Evolutionary conservation across 345 rosid genomes (phyloP).

Genomic region (Raphanus sativus): DNA sequence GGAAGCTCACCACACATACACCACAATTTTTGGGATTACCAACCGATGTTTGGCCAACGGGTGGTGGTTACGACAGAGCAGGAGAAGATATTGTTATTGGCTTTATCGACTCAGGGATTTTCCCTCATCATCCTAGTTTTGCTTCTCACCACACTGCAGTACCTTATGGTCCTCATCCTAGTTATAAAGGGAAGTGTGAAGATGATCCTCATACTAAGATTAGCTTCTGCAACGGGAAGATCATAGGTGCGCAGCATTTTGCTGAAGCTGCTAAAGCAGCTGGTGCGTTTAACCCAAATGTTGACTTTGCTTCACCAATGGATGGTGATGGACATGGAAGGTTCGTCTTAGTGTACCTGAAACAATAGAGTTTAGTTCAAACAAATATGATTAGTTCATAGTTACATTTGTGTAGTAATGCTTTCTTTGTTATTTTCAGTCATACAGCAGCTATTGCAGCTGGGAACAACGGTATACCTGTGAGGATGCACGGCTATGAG

Average conservation of each 20-base stretch:
- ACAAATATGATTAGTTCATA: not conserved
- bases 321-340: constrained; percentile 99
- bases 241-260: constrained; percentile 98
- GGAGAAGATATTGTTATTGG: constrained; percentile 97
- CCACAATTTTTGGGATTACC: constrained; percentile 98
- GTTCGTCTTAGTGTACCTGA: constrained; percentile 38
- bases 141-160: constrained; percentile 56
- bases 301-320: constrained; percentile 94
- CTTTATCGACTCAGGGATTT: constrained; percentile 92
- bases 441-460: constrained; percentile 99
- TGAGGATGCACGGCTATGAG: constrained; percentile 88
- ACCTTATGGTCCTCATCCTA: constrained; percentile 87
- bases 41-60: constrained; percentile 98
- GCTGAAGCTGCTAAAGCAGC: constrained; percentile 96
- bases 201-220: constrained; percentile 68
- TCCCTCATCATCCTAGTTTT: constrained; percentile 93
- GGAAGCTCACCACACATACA: constrained; percentile 91
- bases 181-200: constrained; percentile 92
- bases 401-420: constrained; percentile 4
- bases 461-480: constrained; percentile 96
- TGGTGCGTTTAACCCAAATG: constrained; percentile 77
- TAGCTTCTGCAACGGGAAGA: constrained; percentile 87
- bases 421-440: constrained; percentile 48
- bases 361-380: not conserved
- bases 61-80: constrained; percentile 93